Evolutionary conservation across 192 early-diverging fungal genomes (phyloP).

Genomic region (Coemansia javaensis): DNA sequence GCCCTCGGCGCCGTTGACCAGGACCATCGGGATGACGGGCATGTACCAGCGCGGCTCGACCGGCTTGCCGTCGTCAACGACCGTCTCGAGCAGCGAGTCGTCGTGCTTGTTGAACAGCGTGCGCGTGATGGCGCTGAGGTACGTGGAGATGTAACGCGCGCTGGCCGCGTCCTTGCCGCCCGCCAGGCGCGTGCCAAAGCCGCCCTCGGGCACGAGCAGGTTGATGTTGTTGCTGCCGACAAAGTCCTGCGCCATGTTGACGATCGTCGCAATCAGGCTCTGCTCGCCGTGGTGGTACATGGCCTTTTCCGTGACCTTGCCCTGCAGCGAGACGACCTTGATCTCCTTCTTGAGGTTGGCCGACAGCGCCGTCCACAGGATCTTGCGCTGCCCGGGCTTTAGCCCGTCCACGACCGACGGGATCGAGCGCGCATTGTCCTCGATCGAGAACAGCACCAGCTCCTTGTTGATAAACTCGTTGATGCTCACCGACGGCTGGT

Average conservation of each 20-base stretch:
- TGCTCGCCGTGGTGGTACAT: constrained; percentile 96
- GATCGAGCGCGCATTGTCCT: constrained; percentile 92
- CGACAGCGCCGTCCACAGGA: constrained; percentile 82
- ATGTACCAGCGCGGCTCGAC: constrained; percentile 97
- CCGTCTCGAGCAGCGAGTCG: constrained; percentile 74
- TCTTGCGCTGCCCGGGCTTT: constrained; percentile 96
- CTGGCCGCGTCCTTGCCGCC: constrained; percentile 95
- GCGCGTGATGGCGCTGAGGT: constrained; percentile 66
- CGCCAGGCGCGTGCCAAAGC: constrained; percentile 86
- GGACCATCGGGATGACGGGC: constrained; percentile 88
- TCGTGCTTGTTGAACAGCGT: constrained; percentile 75
- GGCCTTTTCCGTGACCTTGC: constrained; percentile 83
- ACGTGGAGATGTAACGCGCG: constrained; percentile 94
- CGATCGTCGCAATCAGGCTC: constrained; percentile 77
- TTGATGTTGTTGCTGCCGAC: constrained; percentile 94
- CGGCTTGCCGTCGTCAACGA: constrained; percentile 81
- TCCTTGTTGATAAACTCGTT: constrained; percentile 93
- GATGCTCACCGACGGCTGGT: constrained; percentile 68
- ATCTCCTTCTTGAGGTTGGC: constrained; percentile 75
- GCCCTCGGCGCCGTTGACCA: constrained; percentile 90
- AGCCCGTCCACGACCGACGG: constrained; percentile 91
- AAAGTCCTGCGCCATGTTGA: constrained; percentile 91
- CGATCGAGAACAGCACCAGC: constrained; percentile 89
- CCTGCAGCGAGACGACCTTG: constrained; percentile 84
- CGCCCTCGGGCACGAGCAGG: constrained; percentile 76